phyloP scores from a whole-genome alignment of 2,329 filamentous ascomycete genomes.

The Alternaria triticina region DNA sequence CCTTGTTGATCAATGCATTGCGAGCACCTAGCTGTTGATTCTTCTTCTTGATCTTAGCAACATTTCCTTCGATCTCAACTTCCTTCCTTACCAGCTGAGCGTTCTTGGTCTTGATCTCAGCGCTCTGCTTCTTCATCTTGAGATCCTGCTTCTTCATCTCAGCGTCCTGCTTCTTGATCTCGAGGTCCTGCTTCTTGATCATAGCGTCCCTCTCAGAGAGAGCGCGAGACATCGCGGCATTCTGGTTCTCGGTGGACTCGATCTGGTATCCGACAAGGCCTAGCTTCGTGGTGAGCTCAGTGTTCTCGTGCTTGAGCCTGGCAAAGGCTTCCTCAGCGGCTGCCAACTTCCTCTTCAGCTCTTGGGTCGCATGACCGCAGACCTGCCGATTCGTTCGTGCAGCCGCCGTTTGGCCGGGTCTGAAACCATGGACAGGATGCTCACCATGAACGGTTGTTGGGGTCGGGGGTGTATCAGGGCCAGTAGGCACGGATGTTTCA shows the following conservation, averaged over 20 bases:
- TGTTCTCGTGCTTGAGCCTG: not conserved
- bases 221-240: conserved; percentile 22
- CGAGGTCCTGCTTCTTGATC: conserved; percentile 23
- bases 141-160: conserved; percentile 10
- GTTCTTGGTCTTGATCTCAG: not conserved
- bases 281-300: conserved; percentile 6
- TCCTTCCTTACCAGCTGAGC: not conserved
- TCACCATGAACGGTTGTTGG: conserved; percentile 4
- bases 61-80: not conserved
- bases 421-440: not conserved
- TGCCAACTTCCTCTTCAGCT: conserved; percentile 4
- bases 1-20: not conserved
- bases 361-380: conserved; percentile 6
- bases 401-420: not conserved
- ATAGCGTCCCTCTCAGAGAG: conserved; percentile 22
- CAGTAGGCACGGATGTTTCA: not conserved
- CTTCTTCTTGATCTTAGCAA: not conserved
- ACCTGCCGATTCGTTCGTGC: conserved; percentile 13
- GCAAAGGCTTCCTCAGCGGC: not conserved
- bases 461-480: conserved; percentile 6
- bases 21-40: not conserved
- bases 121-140: not conserved
- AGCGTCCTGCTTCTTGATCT: not conserved
- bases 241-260: conserved; percentile 23
- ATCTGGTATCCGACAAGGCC: conserved; percentile 25